Conservation (phyloP, 1,284 basidiomycete species). For the Moniliophthora roreri region DNA sequence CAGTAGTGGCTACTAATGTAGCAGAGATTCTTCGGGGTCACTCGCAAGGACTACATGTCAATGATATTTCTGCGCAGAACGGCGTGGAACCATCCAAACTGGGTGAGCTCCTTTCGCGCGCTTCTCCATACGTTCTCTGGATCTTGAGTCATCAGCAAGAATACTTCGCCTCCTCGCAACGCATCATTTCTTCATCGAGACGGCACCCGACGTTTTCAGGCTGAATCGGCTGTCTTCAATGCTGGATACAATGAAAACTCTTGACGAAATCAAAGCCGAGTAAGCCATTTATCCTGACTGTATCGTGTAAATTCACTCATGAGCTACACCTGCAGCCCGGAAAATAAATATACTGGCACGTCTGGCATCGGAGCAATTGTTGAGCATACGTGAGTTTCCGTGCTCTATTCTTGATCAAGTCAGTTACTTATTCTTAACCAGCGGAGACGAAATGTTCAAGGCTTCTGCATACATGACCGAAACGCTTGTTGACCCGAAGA, state of each 20-base stretch:
- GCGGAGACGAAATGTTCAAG: constrained; percentile 24
- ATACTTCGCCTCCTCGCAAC: neutral
- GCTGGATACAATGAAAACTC: neutral
- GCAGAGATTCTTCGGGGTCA: constrained; percentile 34
- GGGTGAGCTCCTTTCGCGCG: constrained; percentile 20
- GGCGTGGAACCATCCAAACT: constrained; percentile 28
- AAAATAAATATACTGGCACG: constrained; percentile 24
- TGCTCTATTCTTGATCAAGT: neutral
- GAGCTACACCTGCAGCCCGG: constrained; percentile 18
- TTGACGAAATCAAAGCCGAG: neutral
- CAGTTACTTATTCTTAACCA: constrained; percentile 8
- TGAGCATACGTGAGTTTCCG: constrained; percentile 18
- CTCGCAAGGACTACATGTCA: constrained; percentile 31
- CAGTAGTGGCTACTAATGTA: constrained; percentile 27
- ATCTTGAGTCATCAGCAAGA: neutral
- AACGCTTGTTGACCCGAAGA: constrained; percentile 22
- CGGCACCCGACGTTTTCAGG: constrained; percentile 3
- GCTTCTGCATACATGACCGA: constrained; percentile 24
- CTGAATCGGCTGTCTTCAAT: constrained; percentile 2
- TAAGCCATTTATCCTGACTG: neutral
- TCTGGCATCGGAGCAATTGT: constrained; percentile 22
- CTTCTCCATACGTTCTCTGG: neutral
- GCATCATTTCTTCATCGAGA: neutral
- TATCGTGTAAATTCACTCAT: neutral
- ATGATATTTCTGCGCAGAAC: constrained; percentile 31